Base-by-base conservation (phyloP, 192 early-diverging fungal genomes). In the Cetraspora pellucida region DNA sequence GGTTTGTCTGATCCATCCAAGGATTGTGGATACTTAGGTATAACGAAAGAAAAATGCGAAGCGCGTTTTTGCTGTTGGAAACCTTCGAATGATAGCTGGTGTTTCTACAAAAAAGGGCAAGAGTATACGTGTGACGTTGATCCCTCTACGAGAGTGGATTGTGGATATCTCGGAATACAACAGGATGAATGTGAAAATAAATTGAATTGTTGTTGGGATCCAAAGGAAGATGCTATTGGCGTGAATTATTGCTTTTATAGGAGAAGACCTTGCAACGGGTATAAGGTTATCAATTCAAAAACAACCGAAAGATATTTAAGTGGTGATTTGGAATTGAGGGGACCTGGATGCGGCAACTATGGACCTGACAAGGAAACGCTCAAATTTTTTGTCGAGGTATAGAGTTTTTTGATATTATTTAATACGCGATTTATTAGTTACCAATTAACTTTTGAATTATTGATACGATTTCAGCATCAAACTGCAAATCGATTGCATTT, bases 11-110 rank as follows among this genome's bases (percentile, higher is more conserved):
- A 37, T 37, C 37, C 37, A 37, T 37, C 37, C 37, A 37, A 37
- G 16, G 66, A 68, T 50, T 68, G 66, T 28, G 66, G 66, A 16
- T 68, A 68, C 47, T 68, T 68, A 21, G 66, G 66, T 49, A 68
- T 68, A 47, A 68, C 45, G 6, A 13, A 68, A 68, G 10, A 47
- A 23, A 3, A 68, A 27, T 68, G 66, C 13, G 63, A 43, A 43
- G 14, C 37, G 13, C 28, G 63, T 2, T 43, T 21, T 65, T 65
- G 63, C 19, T 65, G 63, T 43, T 65, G 63, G 63, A 27, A 19
- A n/a, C 63, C 63, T 37, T 43, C 63, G 17, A 31, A 45, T 31
- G 63, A 30, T 65, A 65, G 37, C 0, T 65, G 63, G 63, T 65
- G 63, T 65, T 65, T 65, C 43, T 65, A 65, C 37, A 65, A 65